A percentile compares a stretch with the other conserved stretches of the same genome.
Evolutionary conservation across 805 yeast genomes (phyloP).

Genomic region (Myxozyma neglecta): DNA sequence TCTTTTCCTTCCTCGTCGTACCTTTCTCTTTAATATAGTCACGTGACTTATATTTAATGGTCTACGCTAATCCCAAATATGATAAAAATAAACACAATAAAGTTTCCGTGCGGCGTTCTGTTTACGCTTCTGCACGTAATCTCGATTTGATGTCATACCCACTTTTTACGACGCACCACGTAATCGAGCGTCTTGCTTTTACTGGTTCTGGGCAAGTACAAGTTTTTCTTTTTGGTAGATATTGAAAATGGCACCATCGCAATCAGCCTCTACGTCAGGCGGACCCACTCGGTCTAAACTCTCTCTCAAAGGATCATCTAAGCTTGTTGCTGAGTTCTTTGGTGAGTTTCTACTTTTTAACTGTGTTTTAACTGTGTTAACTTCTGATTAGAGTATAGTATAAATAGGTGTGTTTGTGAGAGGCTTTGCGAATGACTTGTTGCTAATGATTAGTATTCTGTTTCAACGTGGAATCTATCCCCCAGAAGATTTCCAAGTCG

Average conservation of each 20-base stretch:
- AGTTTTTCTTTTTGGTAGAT: background rate
- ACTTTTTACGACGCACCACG: background rate
- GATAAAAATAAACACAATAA: too few species aligned
- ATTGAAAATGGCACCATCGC: background rate
- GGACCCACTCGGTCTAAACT: constrained; percentile 49
- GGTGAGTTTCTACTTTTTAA: constrained; percentile 38
- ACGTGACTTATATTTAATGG: too few species aligned
- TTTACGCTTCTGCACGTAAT: too few species aligned
- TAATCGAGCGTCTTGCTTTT: too few species aligned
- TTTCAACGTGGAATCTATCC: constrained; percentile 92
- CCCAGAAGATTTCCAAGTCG: constrained; percentile 75
- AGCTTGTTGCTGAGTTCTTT: constrained; percentile 78
- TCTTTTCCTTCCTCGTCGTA: too few species aligned
- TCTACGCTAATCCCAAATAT: too few species aligned
- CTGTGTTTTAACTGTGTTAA: background rate
- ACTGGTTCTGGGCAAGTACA: too few species aligned
- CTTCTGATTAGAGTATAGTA: constrained; percentile 55
- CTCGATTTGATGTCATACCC: too few species aligned
- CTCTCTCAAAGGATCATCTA: constrained; percentile 75
- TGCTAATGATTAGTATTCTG: constrained; percentile 51
- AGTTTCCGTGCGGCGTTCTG: too few species aligned
- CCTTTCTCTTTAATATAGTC: too few species aligned
- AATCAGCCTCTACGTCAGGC: background rate
- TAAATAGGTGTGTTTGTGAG: constrained; percentile 45
- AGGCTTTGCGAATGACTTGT: background rate